phyloP scores from a whole-genome alignment of 192 early-diverging fungal species.

The Backusella sp. region DNA sequence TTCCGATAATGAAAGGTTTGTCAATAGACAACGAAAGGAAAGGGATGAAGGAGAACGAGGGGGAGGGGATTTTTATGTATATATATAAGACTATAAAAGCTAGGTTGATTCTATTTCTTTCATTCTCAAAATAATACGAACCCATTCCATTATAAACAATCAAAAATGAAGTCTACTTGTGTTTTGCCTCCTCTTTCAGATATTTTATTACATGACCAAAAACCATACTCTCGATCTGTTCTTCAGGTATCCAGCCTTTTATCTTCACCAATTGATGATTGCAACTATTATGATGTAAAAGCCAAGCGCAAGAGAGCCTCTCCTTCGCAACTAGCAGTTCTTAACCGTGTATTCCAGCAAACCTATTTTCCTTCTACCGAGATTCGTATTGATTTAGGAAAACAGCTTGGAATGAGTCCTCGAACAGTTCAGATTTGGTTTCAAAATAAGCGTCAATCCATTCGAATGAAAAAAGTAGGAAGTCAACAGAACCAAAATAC shows the following conservation, averaged over 20 bases:
- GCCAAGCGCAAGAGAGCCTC: conserved; percentile 44
- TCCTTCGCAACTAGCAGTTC: conserved; percentile 55
- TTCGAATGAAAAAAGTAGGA: conserved; percentile 3
- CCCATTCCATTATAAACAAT: not conserved
- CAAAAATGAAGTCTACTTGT: conserved; percentile 15
- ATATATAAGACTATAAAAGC: not conserved
- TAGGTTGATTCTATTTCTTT: not conserved
- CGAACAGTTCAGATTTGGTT: conserved; percentile 94
- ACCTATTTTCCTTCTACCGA: conserved; percentile 76
- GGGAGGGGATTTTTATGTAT: not conserved
- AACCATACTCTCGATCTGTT: not conserved
- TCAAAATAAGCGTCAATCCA: conserved; percentile 77
- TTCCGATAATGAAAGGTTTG: not conserved
- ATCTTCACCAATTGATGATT: not conserved
- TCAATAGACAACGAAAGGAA: conserved; percentile 5
- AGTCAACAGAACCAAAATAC: not conserved
- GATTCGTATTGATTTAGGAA: conserved; percentile 66
- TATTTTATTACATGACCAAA: conserved; percentile 11
- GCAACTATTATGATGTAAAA: conserved; percentile 12
- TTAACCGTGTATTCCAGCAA: conserved; percentile 57
- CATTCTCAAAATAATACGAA: not conserved
- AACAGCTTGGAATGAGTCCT: conserved; percentile 73
- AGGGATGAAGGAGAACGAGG: not conserved
- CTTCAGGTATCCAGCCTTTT: not conserved
- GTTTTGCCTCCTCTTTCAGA: conserved; percentile 25